Evolutionary conservation across 2,329 filamentous ascomycete genomes (phyloP).

Genomic region (Arthrocladium fulminans): DNA sequence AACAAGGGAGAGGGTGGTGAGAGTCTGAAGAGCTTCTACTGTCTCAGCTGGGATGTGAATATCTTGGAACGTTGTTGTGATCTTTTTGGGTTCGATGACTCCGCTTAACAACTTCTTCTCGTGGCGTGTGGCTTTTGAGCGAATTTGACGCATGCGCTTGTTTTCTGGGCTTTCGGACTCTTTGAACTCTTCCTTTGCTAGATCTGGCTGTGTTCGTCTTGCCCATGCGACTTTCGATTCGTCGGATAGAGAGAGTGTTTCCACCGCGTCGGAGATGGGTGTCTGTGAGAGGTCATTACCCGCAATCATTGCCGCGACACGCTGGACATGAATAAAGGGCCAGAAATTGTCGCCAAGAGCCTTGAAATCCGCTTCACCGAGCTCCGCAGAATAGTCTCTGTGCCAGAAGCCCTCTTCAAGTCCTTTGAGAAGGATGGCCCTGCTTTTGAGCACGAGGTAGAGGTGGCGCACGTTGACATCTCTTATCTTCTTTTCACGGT

Average conservation of each 20-base stretch:
- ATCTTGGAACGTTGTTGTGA: slow-evolving; percentile 78
- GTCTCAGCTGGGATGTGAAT: slow-evolving; percentile 76
- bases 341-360: slow-evolving; percentile 39
- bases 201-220: slow-evolving; percentile 25
- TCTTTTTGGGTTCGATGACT: slow-evolving; percentile 70
- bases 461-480: slow-evolving; percentile 58
- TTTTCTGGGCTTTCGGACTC: slow-evolving; percentile 28
- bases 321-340: slow-evolving; percentile 53
- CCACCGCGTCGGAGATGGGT: slow-evolving; percentile 31
- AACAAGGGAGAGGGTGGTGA: slow-evolving; percentile 78
- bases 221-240: slow-evolving; percentile 38
- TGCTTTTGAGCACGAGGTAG: slow-evolving; percentile 49
- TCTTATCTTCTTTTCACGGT: slow-evolving; percentile 40
- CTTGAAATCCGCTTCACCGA: slow-evolving; percentile 26
- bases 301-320: slow-evolving; percentile 44
- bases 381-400: slow-evolving; percentile 23
- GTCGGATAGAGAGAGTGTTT: slow-evolving; percentile 34
- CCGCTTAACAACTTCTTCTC: slow-evolving; percentile 76
- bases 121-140: slow-evolving; percentile 58
- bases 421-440: slow-evolving; percentile 19
- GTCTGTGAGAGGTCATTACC: slow-evolving; percentile 25
- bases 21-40: slow-evolving; percentile 74
- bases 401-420: slow-evolving; percentile 20
- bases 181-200: slow-evolving; percentile 28
- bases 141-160: slow-evolving; percentile 37